Conservation (phyloP, 768 basidiomycete species). For the Flagelloscypha sp. region DNA sequence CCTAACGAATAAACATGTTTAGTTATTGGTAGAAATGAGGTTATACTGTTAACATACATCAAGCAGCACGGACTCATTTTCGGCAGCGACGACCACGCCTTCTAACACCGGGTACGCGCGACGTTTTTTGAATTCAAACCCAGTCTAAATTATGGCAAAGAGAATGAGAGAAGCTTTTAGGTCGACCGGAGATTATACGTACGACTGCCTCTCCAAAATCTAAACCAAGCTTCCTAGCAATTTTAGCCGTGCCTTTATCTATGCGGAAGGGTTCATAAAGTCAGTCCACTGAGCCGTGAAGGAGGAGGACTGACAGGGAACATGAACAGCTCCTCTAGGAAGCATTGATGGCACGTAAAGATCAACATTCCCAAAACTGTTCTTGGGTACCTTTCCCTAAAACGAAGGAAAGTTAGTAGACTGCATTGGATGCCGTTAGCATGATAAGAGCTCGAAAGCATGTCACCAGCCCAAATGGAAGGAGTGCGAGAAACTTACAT, state of each 20-base stretch:
- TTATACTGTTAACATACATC: slow-evolving; percentile 45
- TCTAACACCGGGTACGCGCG: slow-evolving; percentile 77
- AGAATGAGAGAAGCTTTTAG: slow-evolving; percentile 10
- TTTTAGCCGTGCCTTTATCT: slow-evolving; percentile 85
- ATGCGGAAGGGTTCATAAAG: slow-evolving; percentile 10
- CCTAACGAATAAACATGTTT: slow-evolving; percentile 35
- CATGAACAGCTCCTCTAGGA: slow-evolving; percentile 75
- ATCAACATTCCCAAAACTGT: slow-evolving; percentile 95
- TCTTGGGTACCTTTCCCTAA: slow-evolving; percentile 90
- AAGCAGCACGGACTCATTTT: slow-evolving; percentile 63
- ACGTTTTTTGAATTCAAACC: slow-evolving; percentile 94
- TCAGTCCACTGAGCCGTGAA: slow-evolving; percentile 9
- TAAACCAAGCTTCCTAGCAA: slow-evolving; percentile 79
- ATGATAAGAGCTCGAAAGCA: too few species aligned
- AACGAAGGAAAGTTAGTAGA: slow-evolving; percentile 1
- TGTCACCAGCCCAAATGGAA: slow-evolving; percentile 3
- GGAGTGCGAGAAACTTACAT: slow-evolving; percentile 46
- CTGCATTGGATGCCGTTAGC: slow-evolving; percentile 2
- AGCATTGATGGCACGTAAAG: slow-evolving; percentile 94
- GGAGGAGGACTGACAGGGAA: slow-evolving; percentile 66
- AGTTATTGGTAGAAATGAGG: not conserved
- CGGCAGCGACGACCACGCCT: slow-evolving; percentile 80
- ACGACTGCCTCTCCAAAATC: slow-evolving; percentile 96
- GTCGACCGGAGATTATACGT: slow-evolving; percentile 24
- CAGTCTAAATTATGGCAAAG: slow-evolving; percentile 48